phyloP scores from a whole-genome alignment of 768 basidiomycete species.

The Psilocybe cyanescens region DNA sequence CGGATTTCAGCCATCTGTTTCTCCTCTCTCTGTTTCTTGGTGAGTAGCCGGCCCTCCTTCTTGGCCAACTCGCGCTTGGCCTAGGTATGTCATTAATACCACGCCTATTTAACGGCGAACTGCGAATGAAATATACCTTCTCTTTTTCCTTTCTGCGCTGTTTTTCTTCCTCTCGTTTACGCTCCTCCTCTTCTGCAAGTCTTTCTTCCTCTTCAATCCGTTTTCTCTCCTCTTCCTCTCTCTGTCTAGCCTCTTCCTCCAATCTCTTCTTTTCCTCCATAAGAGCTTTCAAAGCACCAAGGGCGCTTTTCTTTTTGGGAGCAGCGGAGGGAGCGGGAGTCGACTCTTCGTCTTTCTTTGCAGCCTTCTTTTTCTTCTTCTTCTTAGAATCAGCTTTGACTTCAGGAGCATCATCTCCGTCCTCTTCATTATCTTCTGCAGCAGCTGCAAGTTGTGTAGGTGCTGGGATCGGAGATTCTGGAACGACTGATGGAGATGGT shows the following conservation, averaged over 20 bases:
- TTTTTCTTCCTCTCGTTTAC: slow-evolving; percentile 80
- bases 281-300: slow-evolving; percentile 85
- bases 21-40: slow-evolving; percentile 98
- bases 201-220: slow-evolving; percentile 92
- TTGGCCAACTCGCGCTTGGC: slow-evolving; percentile 87
- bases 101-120: slow-evolving; percentile 6
- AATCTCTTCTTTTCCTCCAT: slow-evolving; percentile 91
- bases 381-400: slow-evolving; percentile 68
- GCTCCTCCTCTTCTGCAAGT: slow-evolving; percentile 86
- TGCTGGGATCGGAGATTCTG: slow-evolving; percentile 33
- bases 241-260: slow-evolving; percentile 83
- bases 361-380: slow-evolving; percentile 90
- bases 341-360: slow-evolving; percentile 61
- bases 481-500: slow-evolving; percentile 24
- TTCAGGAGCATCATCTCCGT: slow-evolving; percentile 56
- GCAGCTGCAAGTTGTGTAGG: slow-evolving; percentile 29
- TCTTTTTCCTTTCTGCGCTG: slow-evolving; percentile 86
- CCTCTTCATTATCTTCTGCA: slow-evolving; percentile 68
- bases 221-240: slow-evolving; percentile 84
- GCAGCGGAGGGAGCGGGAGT: slow-evolving; percentile 45
- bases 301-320: slow-evolving; percentile 72
- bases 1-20: slow-evolving; percentile 88
- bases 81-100: slow-evolving; percentile 41
- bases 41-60: slow-evolving; percentile 93
- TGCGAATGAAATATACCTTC: slow-evolving; percentile 53